Base-by-base conservation (phyloP, 2,329 filamentous ascomycete genomes). In the Talaromyces marneffei region DNA sequence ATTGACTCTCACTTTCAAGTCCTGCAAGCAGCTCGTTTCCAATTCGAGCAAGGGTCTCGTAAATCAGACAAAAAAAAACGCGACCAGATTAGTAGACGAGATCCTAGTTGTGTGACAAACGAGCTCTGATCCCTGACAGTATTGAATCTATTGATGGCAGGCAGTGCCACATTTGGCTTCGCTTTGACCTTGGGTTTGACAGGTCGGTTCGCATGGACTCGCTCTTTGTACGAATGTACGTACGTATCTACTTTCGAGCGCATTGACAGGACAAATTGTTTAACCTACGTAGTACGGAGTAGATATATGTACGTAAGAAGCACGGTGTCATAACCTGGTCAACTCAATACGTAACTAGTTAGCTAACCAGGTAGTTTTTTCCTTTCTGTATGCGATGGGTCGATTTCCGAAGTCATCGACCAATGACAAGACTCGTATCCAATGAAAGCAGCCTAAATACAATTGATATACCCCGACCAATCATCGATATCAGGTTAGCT, bases 141-240 rank as follows among this genome's bases (percentile, higher is more conserved):
- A 25, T 46, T 8, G 44, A 48, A n/a, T n/a, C n/a, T n/a, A n/a
- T n/a, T n/a, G n/a, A n/a, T n/a, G n/a, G n/a, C 33, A 7, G 27
- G 27, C 46, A 52, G 27, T 33, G 46, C 46, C 46, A 52, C 48
- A 52, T 33, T 52, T 31, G 27, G 48, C n/a, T 33, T 52, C 35
- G 48, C 48, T 52, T 52, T 33, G 48, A 52, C 48, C 48, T 52
- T 52, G 48, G 31, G 31, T 52, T 50, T 33, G 29, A 33, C 48
- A 33, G n/a, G 29, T 23, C 18, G 29, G 48, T 52, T 52, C 48
- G 48, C 48, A 52, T 27, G 23, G 23, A 7, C 44, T n/a, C n/a
- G n/a, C n/a, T n/a, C n/a, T n/a, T n/a, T n/a, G 29, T 35, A 52
- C n/a, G 27, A 35, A 31, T 18, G 27, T 35, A 52, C n/a, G 27